phyloP scores from a whole-genome alignment of 1,284 basidiomycete genomes.

The Anthracocystis walkeri region DNA sequence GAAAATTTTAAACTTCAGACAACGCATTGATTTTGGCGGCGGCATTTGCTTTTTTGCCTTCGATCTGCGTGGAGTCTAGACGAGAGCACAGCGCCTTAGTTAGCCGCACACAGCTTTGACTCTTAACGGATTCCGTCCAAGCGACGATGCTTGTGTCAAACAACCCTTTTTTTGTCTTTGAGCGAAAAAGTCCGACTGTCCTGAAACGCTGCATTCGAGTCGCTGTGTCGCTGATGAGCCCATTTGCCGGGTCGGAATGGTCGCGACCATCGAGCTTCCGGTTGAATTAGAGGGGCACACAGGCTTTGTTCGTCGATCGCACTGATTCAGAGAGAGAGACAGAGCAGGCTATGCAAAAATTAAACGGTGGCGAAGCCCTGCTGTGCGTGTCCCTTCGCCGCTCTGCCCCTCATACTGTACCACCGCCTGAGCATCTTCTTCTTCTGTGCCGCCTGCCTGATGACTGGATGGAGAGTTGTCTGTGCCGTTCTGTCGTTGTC shows the following conservation, averaged over 20 bases:
- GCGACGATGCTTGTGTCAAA: neutral
- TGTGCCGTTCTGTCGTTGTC: neutral
- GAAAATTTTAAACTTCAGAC: neutral
- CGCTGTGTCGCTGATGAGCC: neutral
- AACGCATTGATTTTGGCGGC: constrained; percentile 6
- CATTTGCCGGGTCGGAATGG: constrained; percentile 2
- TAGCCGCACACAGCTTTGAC: neutral
- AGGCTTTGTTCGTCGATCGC: too few relatives aligned
- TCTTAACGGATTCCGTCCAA: neutral
- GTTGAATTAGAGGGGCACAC: neutral
- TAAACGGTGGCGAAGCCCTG: neutral
- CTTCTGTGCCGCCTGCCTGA: neutral
- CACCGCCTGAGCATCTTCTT: too few relatives aligned
- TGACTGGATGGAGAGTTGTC: neutral
- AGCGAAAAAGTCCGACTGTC: neutral
- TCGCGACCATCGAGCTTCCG: constrained; percentile 5
- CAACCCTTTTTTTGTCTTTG: neutral
- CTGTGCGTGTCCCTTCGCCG: too few relatives aligned
- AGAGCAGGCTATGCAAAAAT: neutral
- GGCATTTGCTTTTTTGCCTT: neutral
- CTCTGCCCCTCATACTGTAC: too few relatives aligned
- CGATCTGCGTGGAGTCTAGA: constrained; percentile 4
- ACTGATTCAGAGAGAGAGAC: neutral
- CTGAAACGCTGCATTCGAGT: neutral
- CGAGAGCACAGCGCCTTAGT: neutral